phyloP scores from a whole-genome alignment of 768 basidiomycete genomes.

The Boletellus sp. region DNA sequence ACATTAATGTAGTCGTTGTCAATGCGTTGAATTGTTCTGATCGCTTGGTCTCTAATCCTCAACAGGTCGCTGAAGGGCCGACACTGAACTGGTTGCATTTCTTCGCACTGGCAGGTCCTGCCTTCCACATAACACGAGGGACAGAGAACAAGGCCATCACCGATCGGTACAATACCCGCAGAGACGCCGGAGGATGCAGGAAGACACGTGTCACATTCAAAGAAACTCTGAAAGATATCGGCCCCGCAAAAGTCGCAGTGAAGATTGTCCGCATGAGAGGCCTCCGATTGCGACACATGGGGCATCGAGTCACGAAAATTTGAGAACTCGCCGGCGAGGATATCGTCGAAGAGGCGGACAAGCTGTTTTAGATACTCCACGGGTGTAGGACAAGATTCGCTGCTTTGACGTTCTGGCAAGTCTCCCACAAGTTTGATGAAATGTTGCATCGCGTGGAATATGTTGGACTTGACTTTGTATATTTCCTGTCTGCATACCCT shows the following conservation, averaged over 20 bases:
- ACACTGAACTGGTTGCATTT: conserved; percentile 61
- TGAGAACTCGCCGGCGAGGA: conserved; percentile 44
- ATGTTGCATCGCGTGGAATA: conserved; percentile 51
- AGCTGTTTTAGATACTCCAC: conserved; percentile 33
- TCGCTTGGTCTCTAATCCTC: conserved; percentile 38
- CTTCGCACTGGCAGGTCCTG: conserved; percentile 59
- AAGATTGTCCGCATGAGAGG: conserved; percentile 29
- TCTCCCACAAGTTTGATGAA: conserved; percentile 23
- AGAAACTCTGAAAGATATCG: conserved; percentile 80
- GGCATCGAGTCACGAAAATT: conserved; percentile 32
- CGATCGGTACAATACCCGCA: conserved; percentile 21
- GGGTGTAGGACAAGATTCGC: neutral
- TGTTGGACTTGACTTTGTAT: conserved; percentile 68
- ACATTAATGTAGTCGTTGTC: conserved; percentile 8
- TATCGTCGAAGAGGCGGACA: conserved; percentile 46
- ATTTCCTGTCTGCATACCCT: conserved; percentile 81
- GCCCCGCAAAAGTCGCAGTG: conserved; percentile 77
- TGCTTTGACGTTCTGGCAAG: neutral
- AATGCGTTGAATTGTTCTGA: conserved; percentile 23
- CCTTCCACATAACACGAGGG: conserved; percentile 75
- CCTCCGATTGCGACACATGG: conserved; percentile 27
- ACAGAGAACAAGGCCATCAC: conserved; percentile 56
- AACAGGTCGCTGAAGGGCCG: conserved; percentile 48
- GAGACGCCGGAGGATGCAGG: conserved; percentile 10
- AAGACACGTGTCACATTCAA: conserved; percentile 59